These are phyloP conservation scores for Liriodendron chinense DNA, from an alignment of 164 flowering plant species.

Conservation along the genomic window DNA sequence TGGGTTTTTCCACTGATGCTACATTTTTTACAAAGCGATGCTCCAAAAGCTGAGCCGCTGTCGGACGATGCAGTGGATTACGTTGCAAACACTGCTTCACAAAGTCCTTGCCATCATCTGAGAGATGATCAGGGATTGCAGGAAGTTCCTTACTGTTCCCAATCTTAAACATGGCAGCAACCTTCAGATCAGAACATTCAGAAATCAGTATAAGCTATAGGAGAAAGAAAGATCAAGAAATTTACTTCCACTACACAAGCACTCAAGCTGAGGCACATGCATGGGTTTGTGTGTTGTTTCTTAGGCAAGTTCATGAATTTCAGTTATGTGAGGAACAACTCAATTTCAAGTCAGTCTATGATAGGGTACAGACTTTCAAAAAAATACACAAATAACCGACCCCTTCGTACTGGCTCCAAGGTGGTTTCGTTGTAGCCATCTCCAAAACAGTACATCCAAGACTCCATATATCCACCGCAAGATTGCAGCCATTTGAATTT, in stretches of 20 bases:
- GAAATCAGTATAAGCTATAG: slow-evolving; percentile 8
- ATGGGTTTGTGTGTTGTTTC: not conserved
- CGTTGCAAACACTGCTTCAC: slow-evolving; percentile 78
- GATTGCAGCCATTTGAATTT: slow-evolving; percentile 72
- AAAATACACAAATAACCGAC: slow-evolving; percentile 32
- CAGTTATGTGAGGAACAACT: not conserved
- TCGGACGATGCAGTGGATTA: slow-evolving; percentile 74
- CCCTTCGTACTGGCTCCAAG: slow-evolving; percentile 91
- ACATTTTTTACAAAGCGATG: slow-evolving; percentile 86
- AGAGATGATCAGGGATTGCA: slow-evolving; percentile 76
- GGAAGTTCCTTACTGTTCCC: slow-evolving; percentile 97
- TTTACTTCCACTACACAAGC: not conserved
- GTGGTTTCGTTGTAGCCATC: slow-evolving; percentile 94
- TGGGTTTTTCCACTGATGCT: slow-evolving; percentile 55
- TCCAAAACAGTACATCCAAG: slow-evolving; percentile 94
- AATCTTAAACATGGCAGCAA: slow-evolving; percentile 92
- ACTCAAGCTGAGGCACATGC: not conserved
- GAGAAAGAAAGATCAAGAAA: not conserved
- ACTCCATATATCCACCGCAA: slow-evolving; percentile 93
- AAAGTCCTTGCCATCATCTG: slow-evolving; percentile 90
- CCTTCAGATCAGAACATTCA: slow-evolving; percentile 36
- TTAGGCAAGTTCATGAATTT: not conserved
- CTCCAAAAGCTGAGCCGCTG: slow-evolving; percentile 81
- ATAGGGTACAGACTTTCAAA: not conserved
- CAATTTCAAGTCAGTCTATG: not conserved